These are phyloP conservation scores for Colletotrichum australisinense DNA, from an alignment of 2,329 filamentous ascomycete species.

Conservation along the genomic window DNA sequence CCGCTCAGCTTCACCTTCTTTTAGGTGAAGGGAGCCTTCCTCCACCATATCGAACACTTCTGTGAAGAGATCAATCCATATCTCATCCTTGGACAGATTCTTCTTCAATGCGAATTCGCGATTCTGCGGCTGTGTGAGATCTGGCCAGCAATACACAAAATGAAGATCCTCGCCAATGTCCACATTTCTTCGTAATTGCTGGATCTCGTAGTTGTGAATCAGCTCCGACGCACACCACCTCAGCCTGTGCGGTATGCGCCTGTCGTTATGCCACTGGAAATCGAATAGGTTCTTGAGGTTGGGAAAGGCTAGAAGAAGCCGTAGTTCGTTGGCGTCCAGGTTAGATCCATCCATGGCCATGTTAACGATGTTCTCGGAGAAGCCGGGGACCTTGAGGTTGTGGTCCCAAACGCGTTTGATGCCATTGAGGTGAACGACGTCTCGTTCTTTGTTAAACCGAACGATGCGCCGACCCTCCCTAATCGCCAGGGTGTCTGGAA, in stretches of 20 bases:
- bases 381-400: slow-evolving; percentile 39
- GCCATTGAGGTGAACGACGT: slow-evolving; percentile 41
- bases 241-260: slow-evolving; percentile 33
- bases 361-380: slow-evolving; percentile 44
- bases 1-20: not conserved
- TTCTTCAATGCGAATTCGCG: slow-evolving; percentile 42
- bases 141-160: slow-evolving; percentile 47
- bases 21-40: not conserved
- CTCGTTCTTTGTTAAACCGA: slow-evolving; percentile 44
- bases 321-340: not conserved
- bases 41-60: not conserved
- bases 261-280: slow-evolving; percentile 25
- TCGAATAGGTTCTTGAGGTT: slow-evolving; percentile 45
- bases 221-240: slow-evolving; percentile 47
- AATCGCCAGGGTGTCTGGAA: slow-evolving; percentile 47
- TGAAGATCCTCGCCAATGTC: slow-evolving; percentile 41
- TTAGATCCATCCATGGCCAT: slow-evolving; percentile 39
- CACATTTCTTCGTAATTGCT: slow-evolving; percentile 41
- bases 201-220: slow-evolving; percentile 41
- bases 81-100: slow-evolving; percentile 13
- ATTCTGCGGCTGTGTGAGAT: slow-evolving; percentile 43
- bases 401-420: slow-evolving; percentile 7
- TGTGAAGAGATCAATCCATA: not conserved
- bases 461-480: slow-evolving; percentile 42
- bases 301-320: slow-evolving; percentile 35